These are phyloP conservation scores for Cucumis hystrix DNA, from an alignment of 306 rosid genomes.

Conservation along the genomic window DNA sequence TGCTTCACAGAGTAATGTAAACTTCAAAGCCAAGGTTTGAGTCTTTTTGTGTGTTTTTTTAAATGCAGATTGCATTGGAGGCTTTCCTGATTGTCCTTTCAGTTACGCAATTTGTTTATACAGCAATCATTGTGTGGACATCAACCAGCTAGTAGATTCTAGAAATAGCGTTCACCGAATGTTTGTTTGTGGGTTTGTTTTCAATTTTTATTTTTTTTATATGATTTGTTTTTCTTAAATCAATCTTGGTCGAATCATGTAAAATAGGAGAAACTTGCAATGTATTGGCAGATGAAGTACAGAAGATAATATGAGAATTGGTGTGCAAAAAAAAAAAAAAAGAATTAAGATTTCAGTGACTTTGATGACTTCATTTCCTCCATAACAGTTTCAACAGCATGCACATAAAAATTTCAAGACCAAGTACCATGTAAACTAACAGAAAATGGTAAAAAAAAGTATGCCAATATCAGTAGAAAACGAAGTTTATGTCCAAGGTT, in stretches of 20 bases:
- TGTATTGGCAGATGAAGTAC: not conserved
- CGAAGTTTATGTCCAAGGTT: not conserved
- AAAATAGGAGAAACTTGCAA: not conserved
- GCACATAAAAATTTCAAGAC: not conserved
- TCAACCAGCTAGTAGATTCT: constrained; percentile 14
- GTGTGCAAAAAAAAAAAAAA: not conserved
- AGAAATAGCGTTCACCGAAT: not conserved
- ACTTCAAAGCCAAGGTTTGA: not conserved
- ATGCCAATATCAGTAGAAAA: not conserved
- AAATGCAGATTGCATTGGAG: constrained; percentile 76
- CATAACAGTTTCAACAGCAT: not conserved
- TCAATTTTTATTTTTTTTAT: not conserved
- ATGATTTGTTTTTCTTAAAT: not conserved
- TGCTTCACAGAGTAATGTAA: not conserved
- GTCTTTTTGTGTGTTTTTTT: not conserved
- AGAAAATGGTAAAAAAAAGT: not conserved
- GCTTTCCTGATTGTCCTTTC: constrained; percentile 81
- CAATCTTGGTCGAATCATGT: not conserved
- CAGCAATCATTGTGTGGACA: constrained; percentile 46
- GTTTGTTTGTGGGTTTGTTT: not conserved
- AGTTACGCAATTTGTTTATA: constrained; percentile 63
- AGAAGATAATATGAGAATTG: not conserved
- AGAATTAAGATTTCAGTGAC: not conserved
- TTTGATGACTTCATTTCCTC: not conserved
- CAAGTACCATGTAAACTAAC: not conserved